Percentiles rank a stretch among this genome's conserved stretches.
These are phyloP conservation scores for Galium porrigens DNA, from an alignment of 305 asterid genomes.

Conservation along the genomic window DNA sequence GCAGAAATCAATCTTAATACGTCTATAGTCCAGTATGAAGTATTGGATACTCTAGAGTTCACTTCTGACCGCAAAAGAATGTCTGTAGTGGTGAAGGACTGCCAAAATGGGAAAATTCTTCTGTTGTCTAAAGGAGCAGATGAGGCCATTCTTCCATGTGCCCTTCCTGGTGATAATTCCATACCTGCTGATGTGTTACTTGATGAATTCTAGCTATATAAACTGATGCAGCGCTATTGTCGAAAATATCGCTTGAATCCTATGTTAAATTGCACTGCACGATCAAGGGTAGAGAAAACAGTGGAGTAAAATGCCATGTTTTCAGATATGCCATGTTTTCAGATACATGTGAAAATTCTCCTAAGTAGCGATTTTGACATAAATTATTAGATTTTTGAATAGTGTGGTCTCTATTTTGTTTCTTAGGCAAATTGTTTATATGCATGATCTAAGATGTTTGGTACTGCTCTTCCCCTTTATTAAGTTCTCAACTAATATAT, in stretches of 20 bases:
- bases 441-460: background rate
- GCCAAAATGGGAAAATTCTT: conserved; percentile 44
- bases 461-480: background rate
- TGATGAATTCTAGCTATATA: background rate
- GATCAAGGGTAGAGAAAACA: background rate
- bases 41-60: conserved; percentile 79
- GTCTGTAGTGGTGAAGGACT: conserved; percentile 79
- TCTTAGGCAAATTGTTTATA: background rate
- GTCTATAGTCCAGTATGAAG: conserved; percentile 54
- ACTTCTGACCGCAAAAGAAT: conserved; percentile 92
- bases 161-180: conserved; percentile 45
- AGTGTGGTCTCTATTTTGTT: background rate
- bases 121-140: conserved; percentile 95
- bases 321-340: background rate
- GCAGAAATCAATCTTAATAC: conserved; percentile 69
- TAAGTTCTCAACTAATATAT: background rate
- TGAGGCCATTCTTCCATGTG: conserved; percentile 73
- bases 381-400: background rate
- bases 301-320: background rate
- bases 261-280: background rate
- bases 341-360: background rate
- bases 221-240: background rate
- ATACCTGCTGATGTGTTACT: conserved; percentile 3
- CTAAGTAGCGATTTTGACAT: background rate
- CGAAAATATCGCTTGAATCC: background rate